Base-by-base conservation (phyloP, 2,329 filamentous ascomycete genomes). In the Achaetomium macrosporum region DNA sequence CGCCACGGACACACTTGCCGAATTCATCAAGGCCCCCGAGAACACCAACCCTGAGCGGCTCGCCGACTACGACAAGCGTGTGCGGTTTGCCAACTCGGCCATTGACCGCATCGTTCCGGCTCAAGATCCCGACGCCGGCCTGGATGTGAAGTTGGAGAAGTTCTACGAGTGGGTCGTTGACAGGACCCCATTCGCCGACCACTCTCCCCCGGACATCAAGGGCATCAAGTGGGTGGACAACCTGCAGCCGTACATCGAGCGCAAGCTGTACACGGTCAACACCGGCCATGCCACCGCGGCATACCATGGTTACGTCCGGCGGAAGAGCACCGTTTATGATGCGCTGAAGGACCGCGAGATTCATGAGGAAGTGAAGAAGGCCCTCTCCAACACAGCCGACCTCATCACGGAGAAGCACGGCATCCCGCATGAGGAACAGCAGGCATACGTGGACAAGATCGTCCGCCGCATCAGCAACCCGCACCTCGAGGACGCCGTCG, bases 81-180 rank as follows among this genome's bases (percentile, higher is more conserved):
- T 91, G 46, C 84, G 87, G 62, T 97, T 95, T 69, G 92, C 92
- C 74, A 99, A 99, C 77, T 96, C 90, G 57, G 93, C 93, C 63
- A 96, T 99, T 69, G 93, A 99, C 77, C 89, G 93, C 57, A 99
- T 99, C 68, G 93, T 97, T 20, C 93, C 93, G 13, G 88, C 90
- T 41, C 93, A 97, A 74, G 85, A 90, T 56, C 74, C 82, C 47
- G 75, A 88, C 63, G 82, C 85, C 20, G 90, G 90, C 51, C 80
- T 99, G 42, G 85, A 96, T 66, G 93, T 99, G 61, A 91, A 86
- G 65, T 90, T 99, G 44, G 93, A 99, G 79, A 93, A 93, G 75
- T 99, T 97, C 79, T 96, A 89, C 75, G 93, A 99, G 76, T 99
- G 93, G 93, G 92, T 93, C 37, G 91, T 99, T 47, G 93, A 99